phyloP scores from a whole-genome alignment of 129 eudicot genomes.

The Pulicaria dysenterica region DNA sequence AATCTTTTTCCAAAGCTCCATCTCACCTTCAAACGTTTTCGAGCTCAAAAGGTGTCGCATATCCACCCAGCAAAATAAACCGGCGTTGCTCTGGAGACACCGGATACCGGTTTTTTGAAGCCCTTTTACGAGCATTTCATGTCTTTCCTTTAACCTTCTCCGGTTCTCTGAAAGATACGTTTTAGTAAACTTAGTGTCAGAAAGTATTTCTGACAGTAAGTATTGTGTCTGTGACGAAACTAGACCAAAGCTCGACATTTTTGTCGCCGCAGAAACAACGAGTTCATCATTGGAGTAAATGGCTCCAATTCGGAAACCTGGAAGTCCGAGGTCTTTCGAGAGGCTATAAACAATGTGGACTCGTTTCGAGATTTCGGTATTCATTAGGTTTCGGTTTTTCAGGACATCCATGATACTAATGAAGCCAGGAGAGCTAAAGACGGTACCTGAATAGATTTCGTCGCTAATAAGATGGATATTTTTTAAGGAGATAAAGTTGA shows the following conservation, averaged over 20 bases:
- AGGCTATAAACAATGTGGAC: slow-evolving; percentile 89
- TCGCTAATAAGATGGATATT: slow-evolving; percentile 82
- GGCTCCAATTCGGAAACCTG: slow-evolving; percentile 95
- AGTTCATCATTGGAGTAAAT: slow-evolving; percentile 69
- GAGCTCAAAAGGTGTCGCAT: slow-evolving; percentile 74
- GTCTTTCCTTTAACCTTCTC: slow-evolving; percentile 57
- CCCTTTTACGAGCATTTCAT: slow-evolving; percentile 59
- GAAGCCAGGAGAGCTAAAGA: slow-evolving; percentile 62
- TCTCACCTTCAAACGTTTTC: slow-evolving; percentile 67
- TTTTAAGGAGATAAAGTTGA: slow-evolving; percentile 52
- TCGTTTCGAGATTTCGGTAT: slow-evolving; percentile 51
- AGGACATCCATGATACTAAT: slow-evolving; percentile 80
- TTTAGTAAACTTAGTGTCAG: slow-evolving; percentile 66
- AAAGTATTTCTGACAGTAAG: slow-evolving; percentile 68
- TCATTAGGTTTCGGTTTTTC: slow-evolving; percentile 37
- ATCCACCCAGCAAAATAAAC: slow-evolving; percentile 91
- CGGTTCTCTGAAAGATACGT: slow-evolving; percentile 63
- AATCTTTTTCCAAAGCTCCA: slow-evolving; percentile 85
- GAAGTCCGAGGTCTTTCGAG: slow-evolving; percentile 89
- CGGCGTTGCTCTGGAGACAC: slow-evolving; percentile 81
- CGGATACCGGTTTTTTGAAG: slow-evolving; percentile 58
- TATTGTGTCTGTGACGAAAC: slow-evolving; percentile 90
- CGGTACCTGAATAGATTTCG: slow-evolving; percentile 91
- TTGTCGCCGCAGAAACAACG: slow-evolving; percentile 79
- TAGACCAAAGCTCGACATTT: slow-evolving; percentile 94